Evolutionary conservation across 208 protist genomes (phyloP).

Genomic region (Wallacemonas sp.): DNA sequence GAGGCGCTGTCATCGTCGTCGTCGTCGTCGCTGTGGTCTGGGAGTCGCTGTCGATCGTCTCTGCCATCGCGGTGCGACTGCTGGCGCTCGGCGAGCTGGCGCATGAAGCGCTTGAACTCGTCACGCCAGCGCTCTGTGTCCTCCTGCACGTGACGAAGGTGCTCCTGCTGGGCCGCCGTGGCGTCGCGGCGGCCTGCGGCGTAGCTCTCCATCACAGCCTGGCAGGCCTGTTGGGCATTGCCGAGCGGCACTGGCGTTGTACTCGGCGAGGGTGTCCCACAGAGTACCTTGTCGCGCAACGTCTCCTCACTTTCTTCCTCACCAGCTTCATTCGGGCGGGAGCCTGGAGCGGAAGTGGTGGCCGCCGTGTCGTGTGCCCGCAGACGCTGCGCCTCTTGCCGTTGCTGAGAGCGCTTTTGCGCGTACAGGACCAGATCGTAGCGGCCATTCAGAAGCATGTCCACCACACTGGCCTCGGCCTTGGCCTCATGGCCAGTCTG

Average conservation of each 20-base stretch:
- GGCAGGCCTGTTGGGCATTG: conserved; percentile 15
- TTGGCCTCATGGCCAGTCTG: neutral
- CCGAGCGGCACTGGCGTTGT: conserved; percentile 1
- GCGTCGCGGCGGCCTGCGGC: conserved; percentile 5
- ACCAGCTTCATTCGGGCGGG: no score
- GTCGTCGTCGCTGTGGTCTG: neutral
- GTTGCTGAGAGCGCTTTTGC: no score
- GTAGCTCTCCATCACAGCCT: conserved; percentile 6
- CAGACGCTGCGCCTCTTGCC: neutral
- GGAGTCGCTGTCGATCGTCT: neutral
- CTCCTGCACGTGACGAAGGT: neutral
- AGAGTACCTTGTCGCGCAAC: no score
- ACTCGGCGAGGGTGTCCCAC: no score
- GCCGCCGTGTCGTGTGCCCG: no score
- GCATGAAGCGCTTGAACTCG: neutral
- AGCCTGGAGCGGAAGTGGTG: no score
- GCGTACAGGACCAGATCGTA: conserved; percentile 31
- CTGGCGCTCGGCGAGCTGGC: neutral
- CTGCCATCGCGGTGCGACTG: neutral
- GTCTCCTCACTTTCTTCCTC: no score
- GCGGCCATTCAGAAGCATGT: conserved; percentile 7
- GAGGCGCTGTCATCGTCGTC: neutral
- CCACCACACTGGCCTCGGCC: neutral
- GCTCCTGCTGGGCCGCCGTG: neutral
- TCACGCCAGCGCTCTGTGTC: neutral